phyloP scores from a whole-genome alignment of 2,329 filamentous ascomycete genomes.

The Dactylonectria estremocensis region DNA sequence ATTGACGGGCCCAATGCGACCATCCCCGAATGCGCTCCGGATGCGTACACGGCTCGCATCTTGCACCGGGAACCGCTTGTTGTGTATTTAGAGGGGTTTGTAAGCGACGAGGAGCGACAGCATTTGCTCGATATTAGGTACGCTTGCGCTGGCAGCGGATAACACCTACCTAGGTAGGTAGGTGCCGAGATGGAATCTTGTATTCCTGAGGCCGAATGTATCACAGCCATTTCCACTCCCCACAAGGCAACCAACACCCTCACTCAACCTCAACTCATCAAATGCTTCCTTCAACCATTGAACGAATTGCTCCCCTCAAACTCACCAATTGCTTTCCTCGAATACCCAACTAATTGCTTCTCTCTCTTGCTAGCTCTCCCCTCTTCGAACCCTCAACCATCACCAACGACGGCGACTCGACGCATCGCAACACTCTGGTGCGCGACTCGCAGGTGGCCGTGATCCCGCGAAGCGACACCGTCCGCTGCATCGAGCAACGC shows the following conservation, averaged over 20 bases:
- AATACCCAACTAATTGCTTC: constrained; percentile 4
- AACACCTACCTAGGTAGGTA: no score
- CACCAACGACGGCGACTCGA: constrained; percentile 62
- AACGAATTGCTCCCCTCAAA: no score
- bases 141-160: constrained; percentile 5
- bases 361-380: constrained; percentile 56
- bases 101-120: constrained; percentile 60
- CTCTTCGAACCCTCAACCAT: constrained; percentile 66
- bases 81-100: constrained; percentile 68
- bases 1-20: constrained; percentile 59
- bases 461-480: constrained; percentile 61
- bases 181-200: no score
- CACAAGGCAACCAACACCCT: no score
- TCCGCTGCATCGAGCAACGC: constrained; percentile 65
- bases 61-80: constrained; percentile 66
- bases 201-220: no score
- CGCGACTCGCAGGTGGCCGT: constrained; percentile 69
- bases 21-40: constrained; percentile 54
- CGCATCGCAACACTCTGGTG: constrained; percentile 59
- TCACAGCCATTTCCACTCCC: no score
- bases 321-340: no score
- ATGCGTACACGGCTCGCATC: constrained; percentile 64
- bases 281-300: neutral
- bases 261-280: neutral
- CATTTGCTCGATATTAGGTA: constrained; percentile 68